These are phyloP conservation scores for Lichtheimia corymbifera DNA, from an alignment of 371 early-diverging fungal species.

Conservation along the genomic window DNA sequence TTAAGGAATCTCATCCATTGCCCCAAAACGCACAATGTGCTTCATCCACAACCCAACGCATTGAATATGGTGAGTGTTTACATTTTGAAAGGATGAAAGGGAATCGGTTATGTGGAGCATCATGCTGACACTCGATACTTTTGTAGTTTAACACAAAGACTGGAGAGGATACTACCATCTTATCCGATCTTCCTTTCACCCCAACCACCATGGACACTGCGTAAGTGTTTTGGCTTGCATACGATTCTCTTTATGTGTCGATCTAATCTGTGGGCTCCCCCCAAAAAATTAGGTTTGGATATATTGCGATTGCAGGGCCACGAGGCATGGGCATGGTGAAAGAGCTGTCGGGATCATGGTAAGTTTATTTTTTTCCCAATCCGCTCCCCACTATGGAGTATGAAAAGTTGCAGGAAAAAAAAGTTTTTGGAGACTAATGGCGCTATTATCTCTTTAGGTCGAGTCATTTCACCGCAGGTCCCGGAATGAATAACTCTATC, in stretches of 20 bases:
- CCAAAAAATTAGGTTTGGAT: constrained; percentile 15
- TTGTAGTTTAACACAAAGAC: constrained; percentile 21
- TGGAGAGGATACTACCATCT: constrained; percentile 6
- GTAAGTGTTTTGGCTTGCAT: constrained; percentile 4
- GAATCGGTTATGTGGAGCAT: background rate
- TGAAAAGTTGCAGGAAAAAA: background rate
- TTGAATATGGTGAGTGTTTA: constrained; percentile 14
- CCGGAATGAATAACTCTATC: constrained; percentile 24
- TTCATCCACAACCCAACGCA: constrained; percentile 15
- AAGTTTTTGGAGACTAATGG: background rate
- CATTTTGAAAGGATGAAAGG: background rate
- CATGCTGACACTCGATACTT: background rate
- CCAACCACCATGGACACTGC: constrained; percentile 21
- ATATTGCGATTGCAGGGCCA: constrained; percentile 23
- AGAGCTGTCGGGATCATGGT: constrained; percentile 14
- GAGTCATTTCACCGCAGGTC: constrained; percentile 14
- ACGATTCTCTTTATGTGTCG: too few relatives aligned
- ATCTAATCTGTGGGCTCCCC: too few relatives aligned
- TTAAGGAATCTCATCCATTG: constrained; percentile 19
- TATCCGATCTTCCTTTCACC: constrained; percentile 20
- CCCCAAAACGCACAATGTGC: constrained; percentile 5
- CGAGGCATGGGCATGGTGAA: constrained; percentile 24
- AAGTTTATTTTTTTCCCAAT: constrained; percentile 7
- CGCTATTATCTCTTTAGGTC: constrained; percentile 10
- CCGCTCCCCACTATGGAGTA: background rate